Conservation (phyloP, 805 yeast species). For the Starmerella scarabaei region DNA sequence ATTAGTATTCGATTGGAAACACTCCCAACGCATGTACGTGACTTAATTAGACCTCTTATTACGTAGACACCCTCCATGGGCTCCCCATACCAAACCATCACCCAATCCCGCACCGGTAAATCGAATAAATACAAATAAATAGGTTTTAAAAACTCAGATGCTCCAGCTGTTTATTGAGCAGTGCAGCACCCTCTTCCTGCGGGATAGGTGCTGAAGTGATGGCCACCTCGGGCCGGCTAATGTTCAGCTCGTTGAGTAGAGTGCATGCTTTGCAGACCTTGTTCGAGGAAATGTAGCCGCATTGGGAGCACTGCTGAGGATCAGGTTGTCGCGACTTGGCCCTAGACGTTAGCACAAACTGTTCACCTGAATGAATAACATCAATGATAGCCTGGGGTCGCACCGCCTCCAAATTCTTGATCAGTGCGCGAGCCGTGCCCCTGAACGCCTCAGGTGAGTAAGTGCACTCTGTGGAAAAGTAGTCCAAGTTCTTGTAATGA, state of each 20-base stretch:
- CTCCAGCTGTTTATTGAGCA: constrained; percentile 14
- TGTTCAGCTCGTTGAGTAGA: constrained; percentile 69
- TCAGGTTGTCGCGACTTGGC: constrained; percentile 16
- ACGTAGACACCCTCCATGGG: too few relatives aligned
- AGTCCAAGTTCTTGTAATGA: constrained; percentile 87
- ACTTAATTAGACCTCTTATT: too few relatives aligned
- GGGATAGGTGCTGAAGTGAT: constrained; percentile 54
- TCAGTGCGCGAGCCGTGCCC: constrained; percentile 87
- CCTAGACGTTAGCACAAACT: constrained; percentile 15
- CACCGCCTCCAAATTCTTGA: constrained; percentile 79
- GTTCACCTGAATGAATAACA: constrained; percentile 85
- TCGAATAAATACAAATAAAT: too few relatives aligned
- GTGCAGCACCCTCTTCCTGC: constrained; percentile 29
- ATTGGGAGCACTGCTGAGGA: constrained; percentile 52
- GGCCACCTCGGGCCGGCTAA: constrained; percentile 51
- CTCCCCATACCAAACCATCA: too few relatives aligned
- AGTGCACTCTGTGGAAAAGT: constrained; percentile 93
- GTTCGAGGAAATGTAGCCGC: constrained; percentile 87
- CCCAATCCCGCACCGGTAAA: too few relatives aligned
- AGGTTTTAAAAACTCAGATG: constrained; percentile 45
- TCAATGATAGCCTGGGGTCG: constrained; percentile 91
- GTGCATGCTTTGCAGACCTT: constrained; percentile 87
- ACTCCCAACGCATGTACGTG: too few relatives aligned
- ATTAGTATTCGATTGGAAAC: too few relatives aligned
- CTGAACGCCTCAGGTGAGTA: constrained; percentile 98